phyloP scores from a whole-genome alignment of 306 rosid genomes.

The Potentilla sterilis region DNA sequence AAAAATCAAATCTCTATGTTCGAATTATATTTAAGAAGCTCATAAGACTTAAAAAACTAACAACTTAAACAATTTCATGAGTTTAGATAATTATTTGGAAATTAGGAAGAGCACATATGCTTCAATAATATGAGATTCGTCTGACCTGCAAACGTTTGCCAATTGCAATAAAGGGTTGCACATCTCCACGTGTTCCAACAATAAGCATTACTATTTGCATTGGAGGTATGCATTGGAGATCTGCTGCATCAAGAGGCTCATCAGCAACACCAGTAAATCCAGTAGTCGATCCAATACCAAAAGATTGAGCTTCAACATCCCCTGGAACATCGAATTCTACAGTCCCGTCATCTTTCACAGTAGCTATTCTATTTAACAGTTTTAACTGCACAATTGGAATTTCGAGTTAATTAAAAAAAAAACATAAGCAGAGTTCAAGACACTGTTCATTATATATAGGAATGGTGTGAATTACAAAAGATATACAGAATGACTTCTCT shows the following conservation, averaged over 20 bases:
- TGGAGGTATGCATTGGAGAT: slow-evolving; percentile 68
- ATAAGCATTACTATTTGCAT: slow-evolving; percentile 82
- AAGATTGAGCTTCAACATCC: slow-evolving; percentile 61
- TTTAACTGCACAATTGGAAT: slow-evolving; percentile 62
- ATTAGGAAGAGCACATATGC: background rate
- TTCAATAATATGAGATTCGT: slow-evolving; percentile 4
- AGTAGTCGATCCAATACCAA: slow-evolving; percentile 35
- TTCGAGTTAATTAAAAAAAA: slow-evolving; percentile 10
- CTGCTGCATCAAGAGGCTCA: slow-evolving; percentile 58
- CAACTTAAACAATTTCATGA: background rate
- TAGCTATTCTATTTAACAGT: slow-evolving; percentile 82
- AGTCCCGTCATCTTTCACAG: slow-evolving; percentile 90
- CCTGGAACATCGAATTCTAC: slow-evolving; percentile 87
- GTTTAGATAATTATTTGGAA: background rate
- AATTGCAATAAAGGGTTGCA: slow-evolving; percentile 92
- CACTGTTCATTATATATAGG: background rate
- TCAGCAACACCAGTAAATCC: slow-evolving; percentile 33
- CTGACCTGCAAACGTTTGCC: slow-evolving; percentile 94
- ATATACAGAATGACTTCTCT: background rate
- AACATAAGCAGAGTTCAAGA: background rate
- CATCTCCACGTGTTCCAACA: slow-evolving; percentile 99
- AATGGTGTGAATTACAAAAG: background rate
- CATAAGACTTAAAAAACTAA: background rate
- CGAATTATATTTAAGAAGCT: background rate
- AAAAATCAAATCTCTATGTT: background rate